Conservation (phyloP, 495 filamentous ascomycete species). For the Clavariopsis aquatica region DNA sequence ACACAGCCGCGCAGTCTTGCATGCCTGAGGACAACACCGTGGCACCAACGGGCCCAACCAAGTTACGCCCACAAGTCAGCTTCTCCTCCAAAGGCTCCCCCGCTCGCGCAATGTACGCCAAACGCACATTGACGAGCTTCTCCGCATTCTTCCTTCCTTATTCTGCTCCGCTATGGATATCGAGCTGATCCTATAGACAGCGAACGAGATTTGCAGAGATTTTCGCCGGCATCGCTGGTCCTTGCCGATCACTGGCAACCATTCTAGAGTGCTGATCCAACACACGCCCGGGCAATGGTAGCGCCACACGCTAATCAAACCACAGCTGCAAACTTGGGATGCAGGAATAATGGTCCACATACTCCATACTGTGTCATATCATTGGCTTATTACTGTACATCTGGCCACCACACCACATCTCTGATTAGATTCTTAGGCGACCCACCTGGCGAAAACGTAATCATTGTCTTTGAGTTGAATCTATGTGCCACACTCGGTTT, state of each 20-base stretch:
- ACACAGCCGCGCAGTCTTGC: neutral
- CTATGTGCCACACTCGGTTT: too few species aligned
- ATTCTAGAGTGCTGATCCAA: neutral
- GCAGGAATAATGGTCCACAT: too few species aligned
- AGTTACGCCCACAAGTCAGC: too few species aligned
- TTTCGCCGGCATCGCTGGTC: neutral
- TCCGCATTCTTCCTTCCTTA: conserved; percentile 9
- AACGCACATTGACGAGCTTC: conserved; percentile 15
- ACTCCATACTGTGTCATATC: too few species aligned
- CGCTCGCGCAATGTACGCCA: conserved; percentile 13
- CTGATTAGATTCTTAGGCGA: too few species aligned
- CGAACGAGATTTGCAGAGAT: neutral
- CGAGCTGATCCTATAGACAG: conserved; percentile 8
- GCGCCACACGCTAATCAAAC: neutral
- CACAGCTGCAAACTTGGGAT: neutral
- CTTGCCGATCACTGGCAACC: neutral
- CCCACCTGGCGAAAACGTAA: neutral
- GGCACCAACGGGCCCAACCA: neutral
- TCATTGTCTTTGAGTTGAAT: neutral
- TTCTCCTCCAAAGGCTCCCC: neutral
- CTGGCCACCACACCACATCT: too few species aligned
- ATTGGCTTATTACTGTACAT: neutral
- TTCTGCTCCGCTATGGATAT: neutral
- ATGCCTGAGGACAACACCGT: neutral
- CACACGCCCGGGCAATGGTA: neutral